These are phyloP conservation scores for Chenopodium suecicum DNA, from an alignment of 148 eudicot genomes.

Conservation along the genomic window DNA sequence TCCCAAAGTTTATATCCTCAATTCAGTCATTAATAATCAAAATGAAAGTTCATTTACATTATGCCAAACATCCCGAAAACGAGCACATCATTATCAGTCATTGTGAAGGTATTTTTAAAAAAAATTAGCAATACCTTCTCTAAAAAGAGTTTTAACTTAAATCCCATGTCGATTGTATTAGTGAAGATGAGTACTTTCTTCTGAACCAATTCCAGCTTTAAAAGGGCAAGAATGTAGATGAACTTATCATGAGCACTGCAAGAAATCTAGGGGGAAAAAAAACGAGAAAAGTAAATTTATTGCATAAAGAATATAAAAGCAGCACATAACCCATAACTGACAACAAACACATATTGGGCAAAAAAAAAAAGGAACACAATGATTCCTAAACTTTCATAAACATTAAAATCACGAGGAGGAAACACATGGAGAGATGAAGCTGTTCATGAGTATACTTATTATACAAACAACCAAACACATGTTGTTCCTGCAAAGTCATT, in stretches of 20 bases:
- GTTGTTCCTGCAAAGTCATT: background rate
- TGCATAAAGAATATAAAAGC: background rate
- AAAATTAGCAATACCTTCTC: constrained; percentile 62
- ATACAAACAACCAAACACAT: background rate
- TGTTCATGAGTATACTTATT: background rate
- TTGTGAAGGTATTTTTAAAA: background rate
- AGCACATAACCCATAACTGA: background rate
- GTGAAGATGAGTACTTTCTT: constrained; percentile 83
- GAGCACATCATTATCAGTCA: background rate
- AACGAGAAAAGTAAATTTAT: background rate
- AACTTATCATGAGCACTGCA: constrained; percentile 82
- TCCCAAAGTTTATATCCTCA: background rate
- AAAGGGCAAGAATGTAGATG: constrained; percentile 74
- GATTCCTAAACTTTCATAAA: background rate
- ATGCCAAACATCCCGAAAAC: background rate
- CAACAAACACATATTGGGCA: background rate
- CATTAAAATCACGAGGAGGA: background rate
- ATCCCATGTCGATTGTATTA: constrained; percentile 83
- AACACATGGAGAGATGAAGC: background rate
- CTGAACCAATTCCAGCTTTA: constrained; percentile 88
- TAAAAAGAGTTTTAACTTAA: constrained; percentile 71
- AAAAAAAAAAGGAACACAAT: background rate
- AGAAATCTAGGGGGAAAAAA: constrained; percentile 55
- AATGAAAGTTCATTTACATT: background rate
- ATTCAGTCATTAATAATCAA: background rate